Percentiles rank a stretch among this genome's conserved stretches.
Conservation (phyloP, 1,139 yeast species). For the Candida sanyaensis region DNA sequence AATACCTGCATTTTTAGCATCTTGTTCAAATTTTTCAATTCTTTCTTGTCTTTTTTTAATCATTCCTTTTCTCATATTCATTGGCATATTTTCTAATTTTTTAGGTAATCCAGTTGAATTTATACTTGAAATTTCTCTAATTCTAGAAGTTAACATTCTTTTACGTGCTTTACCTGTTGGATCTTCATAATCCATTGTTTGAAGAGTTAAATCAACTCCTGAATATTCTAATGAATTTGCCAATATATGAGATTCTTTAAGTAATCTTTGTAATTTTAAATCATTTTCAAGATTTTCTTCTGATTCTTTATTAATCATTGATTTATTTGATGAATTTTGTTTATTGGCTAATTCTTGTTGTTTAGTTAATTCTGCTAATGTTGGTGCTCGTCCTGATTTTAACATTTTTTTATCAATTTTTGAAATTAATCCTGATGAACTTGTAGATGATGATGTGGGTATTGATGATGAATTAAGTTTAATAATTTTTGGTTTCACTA, state of each 20-base stretch:
- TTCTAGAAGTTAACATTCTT: slow-evolving; percentile 69
- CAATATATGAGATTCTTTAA: slow-evolving; percentile 84
- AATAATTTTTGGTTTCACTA: slow-evolving; percentile 35
- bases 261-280: slow-evolving; percentile 75
- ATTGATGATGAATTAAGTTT: slow-evolving; percentile 27
- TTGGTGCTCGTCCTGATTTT: slow-evolving; percentile 45
- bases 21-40: slow-evolving; percentile 61
- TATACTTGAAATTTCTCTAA: slow-evolving; percentile 53
- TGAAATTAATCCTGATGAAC: slow-evolving; percentile 16
- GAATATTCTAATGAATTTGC: slow-evolving; percentile 57
- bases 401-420: slow-evolving; percentile 35
- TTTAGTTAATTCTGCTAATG: slow-evolving; percentile 34
- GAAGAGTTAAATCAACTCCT: slow-evolving; percentile 77
- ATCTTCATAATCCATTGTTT: slow-evolving; percentile 64
- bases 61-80: slow-evolving; percentile 86
- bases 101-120: slow-evolving; percentile 48
- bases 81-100: slow-evolving; percentile 78
- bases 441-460: slow-evolving; percentile 24
- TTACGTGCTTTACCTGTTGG: slow-evolving; percentile 82
- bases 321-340: slow-evolving; percentile 4
- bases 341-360: slow-evolving; percentile 24
- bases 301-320: slow-evolving; percentile 36
- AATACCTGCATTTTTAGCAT: slow-evolving; percentile 88
- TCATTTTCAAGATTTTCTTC: slow-evolving; percentile 71
- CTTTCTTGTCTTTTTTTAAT: slow-evolving; percentile 54